A percentile compares a stretch with the other conserved stretches of the same genome.
Evolutionary conservation across 2,329 filamentous ascomycete species (phyloP).

Genomic region (Emergomyces orientalis): DNA sequence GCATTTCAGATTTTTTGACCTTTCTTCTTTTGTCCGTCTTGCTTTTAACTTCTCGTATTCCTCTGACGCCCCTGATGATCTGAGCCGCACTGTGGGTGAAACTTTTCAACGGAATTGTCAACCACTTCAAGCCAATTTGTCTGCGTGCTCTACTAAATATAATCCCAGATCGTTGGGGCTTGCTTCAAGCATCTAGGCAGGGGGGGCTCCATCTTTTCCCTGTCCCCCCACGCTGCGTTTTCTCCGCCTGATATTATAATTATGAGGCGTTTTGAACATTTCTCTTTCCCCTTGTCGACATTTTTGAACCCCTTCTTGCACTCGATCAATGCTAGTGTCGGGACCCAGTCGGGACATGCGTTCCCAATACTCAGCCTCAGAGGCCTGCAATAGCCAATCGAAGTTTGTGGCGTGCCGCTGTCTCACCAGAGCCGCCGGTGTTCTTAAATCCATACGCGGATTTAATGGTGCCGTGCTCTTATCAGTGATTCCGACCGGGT

Average conservation of each 20-base stretch:
- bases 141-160: not conserved
- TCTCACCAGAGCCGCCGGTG: not conserved
- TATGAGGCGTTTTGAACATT: not conserved
- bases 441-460: not conserved
- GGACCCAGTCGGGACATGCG: not conserved
- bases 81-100: not conserved
- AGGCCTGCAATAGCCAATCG: not conserved
- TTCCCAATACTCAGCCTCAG: not conserved
- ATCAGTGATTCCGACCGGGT: not conserved
- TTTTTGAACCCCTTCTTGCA: not conserved
- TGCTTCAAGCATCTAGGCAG: not conserved
- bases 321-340: not conserved
- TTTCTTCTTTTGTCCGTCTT: not conserved
- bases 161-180: not conserved
- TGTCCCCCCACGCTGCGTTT: not conserved
- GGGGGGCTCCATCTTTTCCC: not conserved
- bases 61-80: conserved; percentile 1
- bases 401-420: not conserved
- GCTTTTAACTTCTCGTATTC: not conserved
- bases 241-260: not conserved
- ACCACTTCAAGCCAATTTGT: not conserved
- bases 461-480: not conserved
- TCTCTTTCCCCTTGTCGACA: not conserved
- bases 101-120: not conserved
- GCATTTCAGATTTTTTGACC: not conserved